Evolutionary conservation across 164 flowering plant species (phyloP).

Genomic region (Echeveria elegans): DNA sequence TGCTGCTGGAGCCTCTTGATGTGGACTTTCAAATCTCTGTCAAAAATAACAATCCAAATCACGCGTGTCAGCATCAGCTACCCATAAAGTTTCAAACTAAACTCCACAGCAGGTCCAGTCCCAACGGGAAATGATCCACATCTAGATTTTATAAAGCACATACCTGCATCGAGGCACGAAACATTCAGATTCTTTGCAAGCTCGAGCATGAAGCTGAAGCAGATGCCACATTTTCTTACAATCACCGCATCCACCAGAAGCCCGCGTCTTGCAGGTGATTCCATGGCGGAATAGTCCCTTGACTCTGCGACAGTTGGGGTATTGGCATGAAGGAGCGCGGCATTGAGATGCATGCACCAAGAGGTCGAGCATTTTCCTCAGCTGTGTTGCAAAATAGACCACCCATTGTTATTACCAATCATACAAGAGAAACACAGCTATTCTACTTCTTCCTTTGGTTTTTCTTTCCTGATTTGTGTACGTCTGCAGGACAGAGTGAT

Average conservation of each 20-base stretch:
- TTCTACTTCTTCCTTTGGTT: not conserved
- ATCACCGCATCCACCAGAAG: conserved; percentile 84
- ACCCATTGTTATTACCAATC: not conserved
- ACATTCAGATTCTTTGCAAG: conserved; percentile 92
- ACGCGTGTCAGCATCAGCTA: not conserved
- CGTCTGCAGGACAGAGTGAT: not conserved
- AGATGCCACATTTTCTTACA: conserved; percentile 99
- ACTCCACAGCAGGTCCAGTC: no score
- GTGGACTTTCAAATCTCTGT: conserved; percentile 90
- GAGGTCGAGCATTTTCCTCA: conserved; percentile 96
- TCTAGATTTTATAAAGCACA: not conserved
- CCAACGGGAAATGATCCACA: no score
- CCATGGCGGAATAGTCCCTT: conserved; percentile 99
- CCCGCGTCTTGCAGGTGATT: conserved; percentile 67
- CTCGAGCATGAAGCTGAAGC: conserved; percentile 94
- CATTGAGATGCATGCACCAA: conserved; percentile 97
- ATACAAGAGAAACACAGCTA: not conserved
- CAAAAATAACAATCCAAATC: conserved; percentile 8
- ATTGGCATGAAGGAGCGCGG: conserved; percentile 75
- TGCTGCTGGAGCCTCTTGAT: conserved; percentile 85
- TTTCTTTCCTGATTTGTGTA: not conserved
- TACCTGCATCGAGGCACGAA: conserved; percentile 97
- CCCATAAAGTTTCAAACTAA: no score
- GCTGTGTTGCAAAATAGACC: conserved; percentile 33
- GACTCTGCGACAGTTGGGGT: conserved; percentile 91